Evolutionary conservation across 495 filamentous ascomycete species (phyloP).

Genomic region (Parathielavia hyrcaniae): DNA sequence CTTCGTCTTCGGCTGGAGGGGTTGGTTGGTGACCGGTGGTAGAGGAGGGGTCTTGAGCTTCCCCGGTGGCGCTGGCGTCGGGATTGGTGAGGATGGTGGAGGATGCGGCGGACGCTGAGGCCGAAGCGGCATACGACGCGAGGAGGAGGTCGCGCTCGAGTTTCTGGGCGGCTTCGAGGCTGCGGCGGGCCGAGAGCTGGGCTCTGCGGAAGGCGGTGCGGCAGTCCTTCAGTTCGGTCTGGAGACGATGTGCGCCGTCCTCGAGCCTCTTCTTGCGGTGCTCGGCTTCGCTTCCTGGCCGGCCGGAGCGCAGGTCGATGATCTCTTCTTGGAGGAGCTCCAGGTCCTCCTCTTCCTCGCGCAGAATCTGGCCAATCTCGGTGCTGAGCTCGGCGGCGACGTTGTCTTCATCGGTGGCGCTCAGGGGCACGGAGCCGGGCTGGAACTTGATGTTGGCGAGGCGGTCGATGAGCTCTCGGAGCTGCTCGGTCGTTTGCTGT

Average conservation of each 20-base stretch:
- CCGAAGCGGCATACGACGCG: conserved; percentile 48
- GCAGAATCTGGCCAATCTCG: conserved; percentile 76
- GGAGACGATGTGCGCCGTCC: conserved; percentile 57
- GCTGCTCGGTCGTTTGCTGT: conserved; percentile 59
- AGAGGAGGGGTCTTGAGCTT: conserved; percentile 13
- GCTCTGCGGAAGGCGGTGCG: conserved; percentile 75
- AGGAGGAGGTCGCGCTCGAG: conserved; percentile 75
- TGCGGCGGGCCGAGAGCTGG: conserved; percentile 73
- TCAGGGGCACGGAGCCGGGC: conserved; percentile 50
- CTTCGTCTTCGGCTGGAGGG: conserved; percentile 9
- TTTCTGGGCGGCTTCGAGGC: conserved; percentile 61
- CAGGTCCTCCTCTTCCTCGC: conserved; percentile 80
- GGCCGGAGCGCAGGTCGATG: conserved; percentile 52
- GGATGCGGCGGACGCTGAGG: conserved; percentile 30
- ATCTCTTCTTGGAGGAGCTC: conserved; percentile 76
- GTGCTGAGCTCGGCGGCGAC: conserved; percentile 68
- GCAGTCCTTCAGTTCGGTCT: conserved; percentile 64
- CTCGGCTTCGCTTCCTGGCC: conserved; percentile 42
- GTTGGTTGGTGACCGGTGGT: not conserved
- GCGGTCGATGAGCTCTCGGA: conserved; percentile 67
- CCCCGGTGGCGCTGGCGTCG: conserved; percentile 23
- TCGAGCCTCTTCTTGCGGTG: conserved; percentile 53
- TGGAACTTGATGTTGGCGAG: conserved; percentile 63
- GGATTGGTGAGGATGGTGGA: conserved; percentile 18
- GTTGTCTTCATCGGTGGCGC: conserved; percentile 46